A percentile compares a stretch with the other conserved stretches of the same genome.
Conservation (phyloP, 75 land plant species). For the Larix kaempferi region DNA sequence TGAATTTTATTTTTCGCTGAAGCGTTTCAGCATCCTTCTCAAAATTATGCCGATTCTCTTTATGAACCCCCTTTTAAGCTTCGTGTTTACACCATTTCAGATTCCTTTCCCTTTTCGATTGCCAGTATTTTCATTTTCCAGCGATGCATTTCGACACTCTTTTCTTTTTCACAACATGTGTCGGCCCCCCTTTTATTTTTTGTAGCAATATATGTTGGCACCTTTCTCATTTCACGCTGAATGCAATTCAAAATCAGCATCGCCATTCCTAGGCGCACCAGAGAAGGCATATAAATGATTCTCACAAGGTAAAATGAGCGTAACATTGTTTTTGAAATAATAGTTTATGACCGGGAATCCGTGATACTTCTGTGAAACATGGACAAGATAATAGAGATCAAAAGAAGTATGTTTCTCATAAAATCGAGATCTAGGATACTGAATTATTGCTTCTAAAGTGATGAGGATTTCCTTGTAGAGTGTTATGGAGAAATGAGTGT, state of each 20-base stretch:
- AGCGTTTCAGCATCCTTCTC: no score
- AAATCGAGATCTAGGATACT: conserved; percentile 24
- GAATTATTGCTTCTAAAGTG: conserved; percentile 23
- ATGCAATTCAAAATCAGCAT: neutral
- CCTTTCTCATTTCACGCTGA: no score
- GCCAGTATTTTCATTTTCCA: no score
- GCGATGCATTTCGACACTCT: no score
- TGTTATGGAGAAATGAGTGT: conserved; percentile 54
- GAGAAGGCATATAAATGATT: neutral
- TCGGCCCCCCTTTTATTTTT: no score
- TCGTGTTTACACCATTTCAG: no score
- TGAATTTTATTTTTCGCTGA: no score
- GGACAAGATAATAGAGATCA: conserved; percentile 44
- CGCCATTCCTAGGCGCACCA: neutral
- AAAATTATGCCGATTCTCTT: no score
- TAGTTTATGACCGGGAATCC: conserved; percentile 2
- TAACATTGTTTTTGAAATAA: conserved; percentile 5
- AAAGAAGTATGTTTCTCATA: conserved; percentile 42
- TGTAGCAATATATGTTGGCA: no score
- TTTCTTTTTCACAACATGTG: no score
- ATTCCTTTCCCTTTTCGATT: no score
- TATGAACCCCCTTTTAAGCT: no score
- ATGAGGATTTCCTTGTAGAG: conserved; percentile 23
- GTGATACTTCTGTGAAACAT: conserved; percentile 3
- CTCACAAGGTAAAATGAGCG: neutral